phyloP scores from a whole-genome alignment of 768 basidiomycete genomes.

The Lactarius hengduanensis region DNA sequence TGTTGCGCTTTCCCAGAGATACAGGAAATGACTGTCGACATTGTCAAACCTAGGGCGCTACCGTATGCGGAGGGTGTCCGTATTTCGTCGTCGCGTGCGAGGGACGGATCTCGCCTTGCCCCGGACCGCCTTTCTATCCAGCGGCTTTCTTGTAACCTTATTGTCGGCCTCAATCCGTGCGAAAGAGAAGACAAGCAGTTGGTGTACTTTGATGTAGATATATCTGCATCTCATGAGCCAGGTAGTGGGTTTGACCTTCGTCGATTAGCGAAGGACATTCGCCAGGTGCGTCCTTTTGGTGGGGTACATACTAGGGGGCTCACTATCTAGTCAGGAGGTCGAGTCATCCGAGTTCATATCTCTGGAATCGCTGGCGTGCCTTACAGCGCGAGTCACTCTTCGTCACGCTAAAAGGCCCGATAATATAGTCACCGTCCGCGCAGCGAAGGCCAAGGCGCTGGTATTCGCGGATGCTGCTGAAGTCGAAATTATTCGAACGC shows the following conservation, averaged over 20 bases:
- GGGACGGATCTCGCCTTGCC: slow-evolving; percentile 25
- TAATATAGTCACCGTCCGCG: slow-evolving; percentile 48
- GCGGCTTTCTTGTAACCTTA: slow-evolving; percentile 49
- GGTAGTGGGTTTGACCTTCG: slow-evolving; percentile 41
- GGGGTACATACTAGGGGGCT: background rate
- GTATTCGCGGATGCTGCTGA: slow-evolving; percentile 64
- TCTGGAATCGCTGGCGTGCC: slow-evolving; percentile 73
- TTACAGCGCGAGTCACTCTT: slow-evolving; percentile 60
- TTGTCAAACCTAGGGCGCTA: slow-evolving; percentile 50
- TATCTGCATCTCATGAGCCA: slow-evolving; percentile 31
- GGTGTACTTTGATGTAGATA: slow-evolving; percentile 51
- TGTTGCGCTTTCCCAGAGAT: slow-evolving; percentile 39
- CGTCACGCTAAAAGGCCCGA: slow-evolving; percentile 29
- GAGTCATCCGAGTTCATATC: slow-evolving; percentile 54
- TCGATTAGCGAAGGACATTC: slow-evolving; percentile 38
- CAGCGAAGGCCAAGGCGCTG: slow-evolving; percentile 71
- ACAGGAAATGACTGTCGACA: slow-evolving; percentile 42
- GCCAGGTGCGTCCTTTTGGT: slow-evolving; percentile 38
- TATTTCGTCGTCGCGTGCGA: slow-evolving; percentile 39
- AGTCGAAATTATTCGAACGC: slow-evolving; percentile 54
- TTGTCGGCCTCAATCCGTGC: slow-evolving; percentile 66
- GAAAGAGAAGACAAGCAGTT: slow-evolving; percentile 67
- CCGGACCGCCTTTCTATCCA: slow-evolving; percentile 34
- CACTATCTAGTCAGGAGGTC: slow-evolving; percentile 8
- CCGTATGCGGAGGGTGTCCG: slow-evolving; percentile 49